Evolutionary conservation across 176 grass and related monocot genomes (phyloP).

Genomic region (Lolium multiflorum): DNA sequence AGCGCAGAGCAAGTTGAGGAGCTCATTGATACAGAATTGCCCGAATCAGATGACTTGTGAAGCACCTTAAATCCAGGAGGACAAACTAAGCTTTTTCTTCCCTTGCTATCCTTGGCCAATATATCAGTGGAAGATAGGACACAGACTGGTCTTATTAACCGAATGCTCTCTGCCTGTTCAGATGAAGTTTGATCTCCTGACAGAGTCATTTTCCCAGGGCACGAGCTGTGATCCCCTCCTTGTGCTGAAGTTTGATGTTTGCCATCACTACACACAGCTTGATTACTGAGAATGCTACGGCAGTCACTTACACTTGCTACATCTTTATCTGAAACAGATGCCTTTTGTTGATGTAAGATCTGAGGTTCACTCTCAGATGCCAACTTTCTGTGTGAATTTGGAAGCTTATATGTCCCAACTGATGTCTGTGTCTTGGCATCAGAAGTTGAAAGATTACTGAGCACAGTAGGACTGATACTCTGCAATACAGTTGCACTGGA

Average conservation of each 20-base stretch:
- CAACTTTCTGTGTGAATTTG: constrained; percentile 32
- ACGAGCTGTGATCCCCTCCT: constrained; percentile 22
- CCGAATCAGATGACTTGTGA: constrained; percentile 33
- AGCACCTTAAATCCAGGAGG: constrained; percentile 54
- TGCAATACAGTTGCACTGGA: constrained; percentile 31
- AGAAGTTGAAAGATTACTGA: constrained; percentile 31
- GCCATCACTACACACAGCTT: constrained; percentile 18
- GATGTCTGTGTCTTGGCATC: constrained; percentile 35
- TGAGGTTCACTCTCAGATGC: constrained; percentile 30
- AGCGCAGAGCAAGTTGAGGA: constrained; percentile 33
- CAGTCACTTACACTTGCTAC: constrained; percentile 24
- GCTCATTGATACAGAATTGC: constrained; percentile 23
- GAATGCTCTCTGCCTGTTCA: constrained; percentile 24
- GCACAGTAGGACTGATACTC: constrained; percentile 16
- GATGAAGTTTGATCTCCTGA: constrained; percentile 25
- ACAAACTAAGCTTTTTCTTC: constrained; percentile 41
- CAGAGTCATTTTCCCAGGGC: constrained; percentile 12
- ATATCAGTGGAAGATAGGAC: constrained; percentile 36
- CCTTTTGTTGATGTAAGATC: constrained; percentile 24
- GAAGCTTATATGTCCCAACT: constrained; percentile 37
- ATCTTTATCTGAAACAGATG: constrained; percentile 29
- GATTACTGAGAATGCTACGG: constrained; percentile 25
- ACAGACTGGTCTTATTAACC: constrained; percentile 33
- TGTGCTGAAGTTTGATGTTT: constrained; percentile 42
- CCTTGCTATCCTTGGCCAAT: constrained; percentile 21